Conservation (phyloP, 1,139 yeast genomes). For the Kurtzmaniella quercitrusa region DNA sequence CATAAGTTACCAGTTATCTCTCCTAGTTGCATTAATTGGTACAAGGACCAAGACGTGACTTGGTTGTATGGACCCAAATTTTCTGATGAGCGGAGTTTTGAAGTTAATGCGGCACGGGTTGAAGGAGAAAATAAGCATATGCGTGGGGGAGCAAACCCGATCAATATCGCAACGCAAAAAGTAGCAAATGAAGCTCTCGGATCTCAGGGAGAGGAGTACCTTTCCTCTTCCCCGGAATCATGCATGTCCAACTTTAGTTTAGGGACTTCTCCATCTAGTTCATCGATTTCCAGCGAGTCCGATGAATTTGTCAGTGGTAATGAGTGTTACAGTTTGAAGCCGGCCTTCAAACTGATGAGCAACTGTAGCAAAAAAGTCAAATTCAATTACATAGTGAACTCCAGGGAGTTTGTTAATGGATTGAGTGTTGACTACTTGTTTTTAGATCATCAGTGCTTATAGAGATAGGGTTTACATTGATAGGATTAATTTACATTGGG, state of each 20-base stretch:
- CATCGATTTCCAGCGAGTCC: neutral
- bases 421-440: conserved; percentile 41
- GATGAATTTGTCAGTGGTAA: neutral
- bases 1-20: conserved; percentile 23
- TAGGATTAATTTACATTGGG: neutral
- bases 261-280: neutral
- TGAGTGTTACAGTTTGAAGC: conserved; percentile 6
- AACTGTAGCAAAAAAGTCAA: conserved; percentile 25
- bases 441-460: conserved; percentile 32
- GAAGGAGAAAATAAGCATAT: neutral
- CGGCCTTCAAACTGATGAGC: conserved; percentile 8
- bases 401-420: conserved; percentile 43
- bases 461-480: conserved; percentile 2
- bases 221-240: conserved; percentile 9
- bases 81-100: conserved; percentile 7
- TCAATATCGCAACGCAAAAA: conserved; percentile 3
- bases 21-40: conserved; percentile 42
- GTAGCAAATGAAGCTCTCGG: neutral
- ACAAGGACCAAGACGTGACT: conserved; percentile 40
- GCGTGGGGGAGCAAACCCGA: conserved; percentile 1
- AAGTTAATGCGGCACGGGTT: neutral
- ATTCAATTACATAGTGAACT: conserved; percentile 38
- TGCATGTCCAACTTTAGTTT: conserved; percentile 5
- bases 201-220: conserved; percentile 4
- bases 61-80: conserved; percentile 46